phyloP scores from a whole-genome alignment of 1,284 basidiomycete species.

The Tylopilus sp. region DNA sequence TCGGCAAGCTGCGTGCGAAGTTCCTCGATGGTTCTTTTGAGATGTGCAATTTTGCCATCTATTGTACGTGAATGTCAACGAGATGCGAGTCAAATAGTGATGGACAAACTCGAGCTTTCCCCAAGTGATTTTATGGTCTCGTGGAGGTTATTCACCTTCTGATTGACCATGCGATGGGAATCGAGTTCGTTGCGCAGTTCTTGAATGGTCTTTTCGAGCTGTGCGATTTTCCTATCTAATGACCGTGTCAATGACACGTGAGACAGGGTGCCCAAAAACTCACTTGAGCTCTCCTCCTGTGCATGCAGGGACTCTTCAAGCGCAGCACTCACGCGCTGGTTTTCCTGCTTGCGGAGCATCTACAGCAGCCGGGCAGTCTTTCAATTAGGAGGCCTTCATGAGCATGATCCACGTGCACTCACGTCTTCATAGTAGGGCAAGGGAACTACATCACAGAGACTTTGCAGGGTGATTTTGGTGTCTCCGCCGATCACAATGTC shows the following conservation, averaged over 20 bases:
- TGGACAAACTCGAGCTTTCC: not conserved
- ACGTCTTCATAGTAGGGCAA: slow-evolving; percentile 1
- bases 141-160: not conserved
- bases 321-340: not conserved
- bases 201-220: not conserved
- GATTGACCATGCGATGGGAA: not conserved
- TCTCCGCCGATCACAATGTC: slow-evolving; percentile 1
- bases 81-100: not conserved
- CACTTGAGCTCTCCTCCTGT: not conserved
- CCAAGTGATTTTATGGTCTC: not conserved
- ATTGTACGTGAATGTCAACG: not conserved
- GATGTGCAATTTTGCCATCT: slow-evolving; percentile 1
- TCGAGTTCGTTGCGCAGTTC: not conserved
- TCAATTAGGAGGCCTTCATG: not conserved
- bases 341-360: slow-evolving; percentile 1
- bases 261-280: not conserved
- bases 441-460: not conserved
- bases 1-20: not conserved
- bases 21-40: not conserved
- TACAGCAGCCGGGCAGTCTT: not conserved
- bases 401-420: not conserved
- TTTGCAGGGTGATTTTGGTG: not conserved
- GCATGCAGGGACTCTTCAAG: slow-evolving; percentile 2
- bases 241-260: not conserved
- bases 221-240: slow-evolving; percentile 1